phyloP scores from a whole-genome alignment of 1,139 yeast species.

The Saccharomyces hybrid region DNA sequence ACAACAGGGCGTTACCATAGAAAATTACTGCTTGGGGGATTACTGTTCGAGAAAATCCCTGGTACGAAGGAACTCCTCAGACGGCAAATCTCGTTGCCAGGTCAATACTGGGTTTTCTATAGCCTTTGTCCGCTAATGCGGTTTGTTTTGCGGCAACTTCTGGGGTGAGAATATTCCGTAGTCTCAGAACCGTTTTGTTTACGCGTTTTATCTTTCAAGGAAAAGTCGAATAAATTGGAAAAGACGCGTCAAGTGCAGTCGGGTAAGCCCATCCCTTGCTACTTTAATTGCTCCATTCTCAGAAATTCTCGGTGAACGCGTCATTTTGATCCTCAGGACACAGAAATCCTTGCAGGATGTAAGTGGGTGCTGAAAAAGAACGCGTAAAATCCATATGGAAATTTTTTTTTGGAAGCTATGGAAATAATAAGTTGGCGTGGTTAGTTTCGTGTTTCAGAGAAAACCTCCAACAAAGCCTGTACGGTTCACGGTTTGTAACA shows the following conservation, averaged over 20 bases:
- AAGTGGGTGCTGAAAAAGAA: not conserved
- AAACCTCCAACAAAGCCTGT: not conserved
- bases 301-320: not conserved
- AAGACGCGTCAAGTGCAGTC: not conserved
- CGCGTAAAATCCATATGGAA: not conserved
- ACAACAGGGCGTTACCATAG: not conserved
- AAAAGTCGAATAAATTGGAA: not conserved
- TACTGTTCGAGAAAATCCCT: not conserved
- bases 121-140: not conserved
- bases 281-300: not conserved
- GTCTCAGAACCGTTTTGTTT: not conserved
- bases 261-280: not conserved
- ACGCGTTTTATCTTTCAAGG: not conserved
- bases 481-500: not conserved
- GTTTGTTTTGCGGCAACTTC: not conserved
- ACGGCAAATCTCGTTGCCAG: not conserved
- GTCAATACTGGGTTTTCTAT: not conserved
- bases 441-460: not conserved
- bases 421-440: not conserved
- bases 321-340: conserved; percentile 1
- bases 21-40: not conserved
- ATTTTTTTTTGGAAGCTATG: not conserved
- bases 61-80: not conserved
- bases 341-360: not conserved
- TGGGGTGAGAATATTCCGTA: not conserved